These are phyloP conservation scores for Colletotrichum karsti DNA, from an alignment of 2,329 filamentous ascomycete genomes.

Conservation along the genomic window DNA sequence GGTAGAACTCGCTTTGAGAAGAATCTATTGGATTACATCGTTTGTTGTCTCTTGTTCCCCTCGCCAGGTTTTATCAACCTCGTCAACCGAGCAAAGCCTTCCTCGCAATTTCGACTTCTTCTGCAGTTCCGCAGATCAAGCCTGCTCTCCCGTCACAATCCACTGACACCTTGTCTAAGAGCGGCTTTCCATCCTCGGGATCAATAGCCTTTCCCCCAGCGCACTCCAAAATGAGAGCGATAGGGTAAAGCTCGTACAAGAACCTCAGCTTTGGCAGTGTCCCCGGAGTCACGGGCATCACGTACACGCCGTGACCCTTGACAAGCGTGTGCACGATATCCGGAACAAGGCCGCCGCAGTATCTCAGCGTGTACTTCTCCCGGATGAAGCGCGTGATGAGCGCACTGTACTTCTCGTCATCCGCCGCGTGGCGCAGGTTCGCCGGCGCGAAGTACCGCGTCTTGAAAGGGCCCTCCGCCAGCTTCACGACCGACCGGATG, in stretches of 20 bases:
- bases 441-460: constrained; percentile 70
- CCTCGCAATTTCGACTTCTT: constrained; percentile 54
- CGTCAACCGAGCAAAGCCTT: constrained; percentile 29
- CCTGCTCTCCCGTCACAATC: constrained; percentile 59
- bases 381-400: constrained; percentile 59
- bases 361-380: constrained; percentile 67
- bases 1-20: too few species aligned
- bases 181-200: constrained; percentile 47
- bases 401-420: constrained; percentile 55
- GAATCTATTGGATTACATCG: too few species aligned
- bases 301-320: constrained; percentile 69
- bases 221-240: constrained; percentile 69
- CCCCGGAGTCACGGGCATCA: constrained; percentile 61
- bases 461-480: constrained; percentile 48
- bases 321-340: constrained; percentile 67
- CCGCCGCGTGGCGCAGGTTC: constrained; percentile 65
- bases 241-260: constrained; percentile 66
- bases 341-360: constrained; percentile 68
- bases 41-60: too few species aligned
- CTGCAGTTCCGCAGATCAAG: constrained; percentile 57
- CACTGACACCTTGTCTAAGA: constrained; percentile 48
- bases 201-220: constrained; percentile 66
- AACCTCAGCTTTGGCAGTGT: constrained; percentile 66
- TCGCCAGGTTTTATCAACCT: too few species aligned
- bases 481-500: constrained; percentile 48